Percentiles rank a stretch among this genome's conserved stretches.
Conservation (phyloP, 164 flowering plant species). For the Nymphaea colorata region DNA sequence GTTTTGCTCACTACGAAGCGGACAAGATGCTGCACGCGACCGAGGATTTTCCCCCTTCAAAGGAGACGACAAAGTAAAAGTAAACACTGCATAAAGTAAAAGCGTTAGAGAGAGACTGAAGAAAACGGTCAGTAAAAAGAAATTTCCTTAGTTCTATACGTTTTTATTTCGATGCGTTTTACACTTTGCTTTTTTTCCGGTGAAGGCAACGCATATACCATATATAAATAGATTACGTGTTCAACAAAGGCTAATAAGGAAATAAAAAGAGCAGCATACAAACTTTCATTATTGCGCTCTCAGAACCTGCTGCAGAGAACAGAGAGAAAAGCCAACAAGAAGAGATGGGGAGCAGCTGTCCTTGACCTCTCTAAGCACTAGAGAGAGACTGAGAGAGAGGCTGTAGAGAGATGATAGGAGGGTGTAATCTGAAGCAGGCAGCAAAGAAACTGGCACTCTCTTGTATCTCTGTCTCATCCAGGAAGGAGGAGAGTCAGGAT, state of each 20-base stretch:
- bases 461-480: neutral
- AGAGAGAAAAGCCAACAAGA: no score
- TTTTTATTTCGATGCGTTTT: neutral
- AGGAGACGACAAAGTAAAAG: neutral
- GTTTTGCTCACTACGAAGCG: neutral
- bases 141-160: no score
- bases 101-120: neutral
- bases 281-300: neutral
- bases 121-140: neutral
- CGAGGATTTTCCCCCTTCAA: neutral
- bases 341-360: neutral
- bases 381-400: neutral
- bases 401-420: neutral
- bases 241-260: neutral
- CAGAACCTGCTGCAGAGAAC: no score
- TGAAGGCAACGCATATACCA: no score
- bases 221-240: no score
- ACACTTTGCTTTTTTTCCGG: neutral
- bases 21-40: neutral
- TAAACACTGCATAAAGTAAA: neutral
- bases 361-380: neutral
- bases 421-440: neutral
- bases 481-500: neutral
- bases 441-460: neutral
- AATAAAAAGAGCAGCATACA: neutral